Conservation (phyloP, 352 stramenopile species). For the Pelagophyceae sp. region DNA sequence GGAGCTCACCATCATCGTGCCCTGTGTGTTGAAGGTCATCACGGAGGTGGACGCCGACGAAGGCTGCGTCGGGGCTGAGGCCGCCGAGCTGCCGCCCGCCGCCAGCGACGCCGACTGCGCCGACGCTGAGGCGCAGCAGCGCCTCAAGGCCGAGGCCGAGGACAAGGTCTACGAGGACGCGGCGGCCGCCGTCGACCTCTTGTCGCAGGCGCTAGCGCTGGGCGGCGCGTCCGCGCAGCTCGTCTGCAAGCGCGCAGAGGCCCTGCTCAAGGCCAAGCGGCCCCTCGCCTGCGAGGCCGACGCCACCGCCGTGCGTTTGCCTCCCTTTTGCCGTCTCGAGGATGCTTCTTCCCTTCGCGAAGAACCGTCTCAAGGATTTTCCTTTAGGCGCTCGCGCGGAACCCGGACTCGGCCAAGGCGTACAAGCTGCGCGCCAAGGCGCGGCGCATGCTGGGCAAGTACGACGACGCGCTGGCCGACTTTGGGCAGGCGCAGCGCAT, state of each 20-base stretch:
- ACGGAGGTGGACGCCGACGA: conserved; percentile 7
- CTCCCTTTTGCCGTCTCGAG: no score
- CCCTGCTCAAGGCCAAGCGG: neutral
- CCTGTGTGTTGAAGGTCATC: neutral
- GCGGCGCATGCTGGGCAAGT: neutral
- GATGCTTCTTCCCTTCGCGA: neutral
- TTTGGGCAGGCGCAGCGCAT: conserved; percentile 17
- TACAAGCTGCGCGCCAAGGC: conserved; percentile 10
- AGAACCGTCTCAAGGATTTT: no score
- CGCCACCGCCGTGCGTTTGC: no score
- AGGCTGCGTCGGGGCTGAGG: neutral
- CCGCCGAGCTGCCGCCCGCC: neutral
- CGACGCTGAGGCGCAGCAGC: neutral
- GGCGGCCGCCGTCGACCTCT: neutral
- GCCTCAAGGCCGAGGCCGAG: neutral
- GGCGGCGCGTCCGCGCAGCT: neutral
- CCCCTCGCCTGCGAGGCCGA: neutral
- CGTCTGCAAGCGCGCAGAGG: conserved; percentile 3
- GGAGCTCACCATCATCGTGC: neutral
- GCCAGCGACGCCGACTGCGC: neutral
- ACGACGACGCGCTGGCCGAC: conserved; percentile 3
- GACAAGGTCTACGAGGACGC: neutral
- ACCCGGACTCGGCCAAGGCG: conserved; percentile 8
- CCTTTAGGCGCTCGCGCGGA: neutral
- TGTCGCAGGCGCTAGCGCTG: neutral